Conservation (phyloP, 139 green algal species). For the Micromonas commoda region DNA sequence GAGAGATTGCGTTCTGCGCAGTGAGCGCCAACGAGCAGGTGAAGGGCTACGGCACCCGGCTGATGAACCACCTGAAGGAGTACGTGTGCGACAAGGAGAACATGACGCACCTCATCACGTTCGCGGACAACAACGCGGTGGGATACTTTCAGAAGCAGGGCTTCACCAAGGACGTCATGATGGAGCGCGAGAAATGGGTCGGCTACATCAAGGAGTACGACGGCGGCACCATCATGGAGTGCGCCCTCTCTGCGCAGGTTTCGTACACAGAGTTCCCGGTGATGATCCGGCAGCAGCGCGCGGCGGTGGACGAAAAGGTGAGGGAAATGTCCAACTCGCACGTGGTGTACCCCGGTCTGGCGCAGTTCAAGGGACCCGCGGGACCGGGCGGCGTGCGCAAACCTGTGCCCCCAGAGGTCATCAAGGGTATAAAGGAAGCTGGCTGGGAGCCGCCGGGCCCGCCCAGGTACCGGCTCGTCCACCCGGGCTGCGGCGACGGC, state of each 20-base stretch:
- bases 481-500: constrained; percentile 35
- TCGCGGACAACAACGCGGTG: constrained; percentile 97
- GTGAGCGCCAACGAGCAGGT: constrained; percentile 80
- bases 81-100: constrained; percentile 66
- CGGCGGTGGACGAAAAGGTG: constrained; percentile 57
- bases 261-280: constrained; percentile 57
- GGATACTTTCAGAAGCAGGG: constrained; percentile 97
- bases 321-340: constrained; percentile 61
- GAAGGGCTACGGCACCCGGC: constrained; percentile 84
- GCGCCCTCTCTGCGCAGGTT: constrained; percentile 61
- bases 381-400: constrained; percentile 21
- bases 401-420: constrained; percentile 41
- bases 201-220: constrained; percentile 80
- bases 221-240: constrained; percentile 97
- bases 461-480: constrained; percentile 44
- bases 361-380: constrained; percentile 23
- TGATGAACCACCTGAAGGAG: constrained; percentile 90
- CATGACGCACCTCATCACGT: constrained; percentile 90
- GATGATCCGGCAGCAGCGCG: constrained; percentile 53
- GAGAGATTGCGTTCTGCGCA: constrained; percentile 97
- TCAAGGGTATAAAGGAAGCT: constrained; percentile 78
- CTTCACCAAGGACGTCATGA: constrained; percentile 80
- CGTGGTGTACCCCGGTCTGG: constrained; percentile 43
- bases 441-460: constrained; percentile 49
- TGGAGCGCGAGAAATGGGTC: constrained; percentile 45